Evolutionary conservation across 2,329 filamentous ascomycete species (phyloP).

Genomic region (Colletotrichum truncatum): DNA sequence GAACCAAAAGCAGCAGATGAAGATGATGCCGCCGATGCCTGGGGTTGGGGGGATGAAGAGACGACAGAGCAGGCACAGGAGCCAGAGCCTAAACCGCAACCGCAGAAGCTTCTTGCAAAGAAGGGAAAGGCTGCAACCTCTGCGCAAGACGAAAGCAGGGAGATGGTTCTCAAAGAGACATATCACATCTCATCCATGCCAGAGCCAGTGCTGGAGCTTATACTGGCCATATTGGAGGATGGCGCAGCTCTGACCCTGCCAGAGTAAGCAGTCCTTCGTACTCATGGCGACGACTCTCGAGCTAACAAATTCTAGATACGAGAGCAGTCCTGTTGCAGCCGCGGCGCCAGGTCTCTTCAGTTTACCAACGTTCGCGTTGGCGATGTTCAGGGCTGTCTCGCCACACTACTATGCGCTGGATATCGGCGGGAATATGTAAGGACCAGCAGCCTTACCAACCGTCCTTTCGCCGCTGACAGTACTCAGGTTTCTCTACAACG

Average conservation of each 20-base stretch:
- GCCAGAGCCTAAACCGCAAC: constrained; percentile 35
- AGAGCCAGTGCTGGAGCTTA: constrained; percentile 76
- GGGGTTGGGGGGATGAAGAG: constrained; percentile 86
- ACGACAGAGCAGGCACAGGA: constrained; percentile 39
- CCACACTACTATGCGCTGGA: constrained; percentile 76
- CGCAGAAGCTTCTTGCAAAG: constrained; percentile 26
- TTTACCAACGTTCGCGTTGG: constrained; percentile 76
- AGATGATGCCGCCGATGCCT: constrained; percentile 71
- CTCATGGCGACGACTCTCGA: neutral
- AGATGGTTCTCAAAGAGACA: constrained; percentile 83
- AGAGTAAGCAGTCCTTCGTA: constrained; percentile 45
- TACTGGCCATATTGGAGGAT: constrained; percentile 68
- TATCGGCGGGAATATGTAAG: constrained; percentile 71
- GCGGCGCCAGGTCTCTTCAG: constrained; percentile 76
- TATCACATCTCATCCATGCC: constrained; percentile 93
- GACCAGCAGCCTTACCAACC: neutral
- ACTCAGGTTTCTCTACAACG: constrained; percentile 73
- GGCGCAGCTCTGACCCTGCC: constrained; percentile 66
- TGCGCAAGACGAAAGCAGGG: constrained; percentile 54
- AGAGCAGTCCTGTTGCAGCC: constrained; percentile 68
- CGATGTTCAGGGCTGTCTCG: constrained; percentile 82
- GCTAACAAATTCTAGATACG: constrained; percentile 40
- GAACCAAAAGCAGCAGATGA: constrained; percentile 43
- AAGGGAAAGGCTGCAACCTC: constrained; percentile 27
- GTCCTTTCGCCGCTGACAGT: constrained; percentile 31